A percentile compares a stretch with the other conserved stretches of the same genome.
Evolutionary conservation across 1,139 yeast genomes (phyloP).

Genomic region (Saccharomycopsis hybrid): DNA sequence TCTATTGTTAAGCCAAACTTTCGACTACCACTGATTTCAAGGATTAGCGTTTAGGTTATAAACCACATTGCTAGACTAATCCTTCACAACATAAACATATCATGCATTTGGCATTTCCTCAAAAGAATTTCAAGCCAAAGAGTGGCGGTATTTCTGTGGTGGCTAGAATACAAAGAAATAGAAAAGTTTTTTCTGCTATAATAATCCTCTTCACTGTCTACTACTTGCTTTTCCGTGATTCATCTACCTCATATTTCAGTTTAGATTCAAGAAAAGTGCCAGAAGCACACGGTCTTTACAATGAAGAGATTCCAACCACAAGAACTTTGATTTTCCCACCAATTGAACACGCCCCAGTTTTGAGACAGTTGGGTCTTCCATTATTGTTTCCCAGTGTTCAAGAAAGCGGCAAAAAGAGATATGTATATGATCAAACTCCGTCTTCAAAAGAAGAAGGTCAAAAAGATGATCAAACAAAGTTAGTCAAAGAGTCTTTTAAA

Average conservation of each 20-base stretch:
- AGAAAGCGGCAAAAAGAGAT: constrained; percentile 24
- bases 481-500: constrained; percentile 52
- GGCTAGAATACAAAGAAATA: constrained; percentile 12
- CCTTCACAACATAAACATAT: neutral
- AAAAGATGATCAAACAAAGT: constrained; percentile 29
- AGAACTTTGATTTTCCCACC: constrained; percentile 58
- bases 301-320: constrained; percentile 39
- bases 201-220: constrained; percentile 15
- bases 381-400: constrained; percentile 43
- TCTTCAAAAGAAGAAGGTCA: constrained; percentile 37
- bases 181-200: constrained; percentile 8
- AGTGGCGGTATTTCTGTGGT: constrained; percentile 11
- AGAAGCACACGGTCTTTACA: constrained; percentile 36
- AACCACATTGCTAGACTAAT: too few species aligned
- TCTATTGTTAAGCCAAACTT: too few species aligned
- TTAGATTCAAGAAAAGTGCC: constrained; percentile 23
- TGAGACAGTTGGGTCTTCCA: constrained; percentile 49
- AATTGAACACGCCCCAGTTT: constrained; percentile 55
- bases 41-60: too few species aligned
- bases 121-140: constrained; percentile 20
- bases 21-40: too few species aligned
- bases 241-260: constrained; percentile 11
- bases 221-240: constrained; percentile 14
- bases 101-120: constrained; percentile 22
- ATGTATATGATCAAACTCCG: constrained; percentile 17